Base-by-base conservation (phyloP, 495 filamentous ascomycete genomes). In the Penicillium goetzii region DNA sequence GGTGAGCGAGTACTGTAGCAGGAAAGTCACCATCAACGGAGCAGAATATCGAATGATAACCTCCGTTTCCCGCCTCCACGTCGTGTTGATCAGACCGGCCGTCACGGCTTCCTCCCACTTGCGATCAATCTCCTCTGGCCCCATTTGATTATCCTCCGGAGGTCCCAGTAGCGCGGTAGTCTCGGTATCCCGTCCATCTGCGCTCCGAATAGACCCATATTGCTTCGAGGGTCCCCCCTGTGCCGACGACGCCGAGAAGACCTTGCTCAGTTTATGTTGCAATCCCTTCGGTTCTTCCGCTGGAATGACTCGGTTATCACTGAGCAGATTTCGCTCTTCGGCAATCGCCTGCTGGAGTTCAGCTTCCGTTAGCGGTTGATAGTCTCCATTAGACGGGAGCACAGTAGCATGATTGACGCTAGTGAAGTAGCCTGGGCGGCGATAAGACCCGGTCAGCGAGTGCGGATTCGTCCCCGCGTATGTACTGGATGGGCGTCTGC, bases 51-150 rank as follows among this genome's bases (percentile, higher is more conserved):
- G 79, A 5, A 74, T 69, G 36, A 93, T 78, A 0, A 90, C 89
- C 72, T 89, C 86, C 1, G 88, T 83, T 78, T 97, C 92, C 61
- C 91, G 84, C 67, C 87, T 86, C 90, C 92, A 96, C 0, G 91
- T 92, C 3, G 92, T 96, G 54, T 90, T 86, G 63, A 96, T 90
- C 61, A 82, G 78, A 9, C 91, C 90, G 4, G 85, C 83, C 0
- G 83, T 80, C 12, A 93, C 90, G 2, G 91, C 90, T 40, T 89
- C 88, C 59, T 92, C 89, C 92, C 92, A 97, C 76, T 90, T 88
- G 50, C 82, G 75, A 59, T 82, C 78, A 41, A 82, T 78, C 45
- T 80, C 78, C 17, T 80, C 74, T 4, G 61, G 61, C 28, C 70
- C 72, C 70, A 75, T 59, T 64, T 68, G 60, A 78, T 74, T 34